These are phyloP conservation scores for Stachybotrys chlorohalonatus DNA, from an alignment of 2,329 filamentous ascomycete genomes.

Conservation along the genomic window DNA sequence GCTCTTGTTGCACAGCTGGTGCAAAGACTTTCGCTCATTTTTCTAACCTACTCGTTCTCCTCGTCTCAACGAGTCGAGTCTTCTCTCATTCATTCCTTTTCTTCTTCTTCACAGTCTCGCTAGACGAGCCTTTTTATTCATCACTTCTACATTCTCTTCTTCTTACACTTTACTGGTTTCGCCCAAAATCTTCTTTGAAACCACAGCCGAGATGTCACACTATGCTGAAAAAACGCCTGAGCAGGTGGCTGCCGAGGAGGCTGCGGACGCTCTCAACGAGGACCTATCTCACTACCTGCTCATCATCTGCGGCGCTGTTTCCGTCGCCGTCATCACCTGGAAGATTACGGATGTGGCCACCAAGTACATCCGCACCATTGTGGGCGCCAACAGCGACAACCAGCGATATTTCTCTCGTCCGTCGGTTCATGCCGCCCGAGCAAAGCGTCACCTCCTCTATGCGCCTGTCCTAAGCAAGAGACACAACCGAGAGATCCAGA, in stretches of 20 bases:
- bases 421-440: constrained; percentile 40
- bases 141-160: constrained; percentile 1
- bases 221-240: background rate
- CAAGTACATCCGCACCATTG: constrained; percentile 62
- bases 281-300: constrained; percentile 52
- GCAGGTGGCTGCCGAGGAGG: constrained; percentile 4
- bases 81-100: background rate
- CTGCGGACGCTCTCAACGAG: constrained; percentile 25
- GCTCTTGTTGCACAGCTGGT: no score
- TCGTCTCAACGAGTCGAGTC: no score
- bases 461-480: constrained; percentile 53
- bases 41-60: no score
- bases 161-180: constrained; percentile 3
- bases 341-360: constrained; percentile 50
- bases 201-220: constrained; percentile 7
- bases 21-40: no score
- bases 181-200: background rate
- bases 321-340: constrained; percentile 57
- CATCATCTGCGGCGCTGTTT: constrained; percentile 54
- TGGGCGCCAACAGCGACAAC: constrained; percentile 67
- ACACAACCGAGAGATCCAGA: constrained; percentile 54
- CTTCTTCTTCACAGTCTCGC: background rate
- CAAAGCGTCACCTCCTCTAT: constrained; percentile 69
- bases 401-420: constrained; percentile 70
- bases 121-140: background rate